These are phyloP conservation scores for Fusarium metavorans DNA, from an alignment of 2,329 filamentous ascomycete genomes.

Conservation along the genomic window DNA sequence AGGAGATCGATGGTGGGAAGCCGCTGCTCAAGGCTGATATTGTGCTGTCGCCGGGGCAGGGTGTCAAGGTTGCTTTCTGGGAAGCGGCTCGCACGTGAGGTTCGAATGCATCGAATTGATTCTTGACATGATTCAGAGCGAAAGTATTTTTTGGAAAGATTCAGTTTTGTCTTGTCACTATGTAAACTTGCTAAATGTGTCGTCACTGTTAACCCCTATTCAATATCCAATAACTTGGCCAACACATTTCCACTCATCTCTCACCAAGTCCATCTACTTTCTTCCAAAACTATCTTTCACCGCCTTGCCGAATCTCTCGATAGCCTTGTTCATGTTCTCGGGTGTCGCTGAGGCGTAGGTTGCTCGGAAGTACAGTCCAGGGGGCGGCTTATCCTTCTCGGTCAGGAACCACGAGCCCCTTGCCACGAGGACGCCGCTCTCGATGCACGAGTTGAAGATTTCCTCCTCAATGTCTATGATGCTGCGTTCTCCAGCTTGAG, in stretches of 20 bases:
- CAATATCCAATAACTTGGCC: not conserved
- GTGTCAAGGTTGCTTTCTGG: constrained; percentile 69
- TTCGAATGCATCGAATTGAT: not conserved
- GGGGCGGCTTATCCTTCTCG: constrained; percentile 69
- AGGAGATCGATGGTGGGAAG: constrained; percentile 63
- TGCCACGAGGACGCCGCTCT: constrained; percentile 82
- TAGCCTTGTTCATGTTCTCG: constrained; percentile 78
- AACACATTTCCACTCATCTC: not conserved
- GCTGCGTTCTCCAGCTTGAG: constrained; percentile 63
- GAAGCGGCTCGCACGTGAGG: constrained; percentile 54
- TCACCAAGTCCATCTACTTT: constrained; percentile 29
- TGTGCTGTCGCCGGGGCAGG: constrained; percentile 69
- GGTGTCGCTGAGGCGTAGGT: constrained; percentile 87
- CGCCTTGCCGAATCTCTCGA: constrained; percentile 80
- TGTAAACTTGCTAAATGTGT: not conserved
- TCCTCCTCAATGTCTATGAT: constrained; percentile 82
- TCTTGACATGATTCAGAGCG: not conserved
- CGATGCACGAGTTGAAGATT: constrained; percentile 83
- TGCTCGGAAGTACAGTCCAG: constrained; percentile 85
- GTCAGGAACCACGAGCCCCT: constrained; percentile 93
- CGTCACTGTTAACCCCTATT: not conserved
- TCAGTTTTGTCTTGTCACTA: not conserved
- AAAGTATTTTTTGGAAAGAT: not conserved
- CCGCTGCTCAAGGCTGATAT: constrained; percentile 70
- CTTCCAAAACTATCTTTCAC: constrained; percentile 69